Evolutionary conservation across 2,329 filamentous ascomycete species (phyloP), one percentile per base, ranked within the genome.

Genomic region (Fusarium protoensiforme): DNA sequence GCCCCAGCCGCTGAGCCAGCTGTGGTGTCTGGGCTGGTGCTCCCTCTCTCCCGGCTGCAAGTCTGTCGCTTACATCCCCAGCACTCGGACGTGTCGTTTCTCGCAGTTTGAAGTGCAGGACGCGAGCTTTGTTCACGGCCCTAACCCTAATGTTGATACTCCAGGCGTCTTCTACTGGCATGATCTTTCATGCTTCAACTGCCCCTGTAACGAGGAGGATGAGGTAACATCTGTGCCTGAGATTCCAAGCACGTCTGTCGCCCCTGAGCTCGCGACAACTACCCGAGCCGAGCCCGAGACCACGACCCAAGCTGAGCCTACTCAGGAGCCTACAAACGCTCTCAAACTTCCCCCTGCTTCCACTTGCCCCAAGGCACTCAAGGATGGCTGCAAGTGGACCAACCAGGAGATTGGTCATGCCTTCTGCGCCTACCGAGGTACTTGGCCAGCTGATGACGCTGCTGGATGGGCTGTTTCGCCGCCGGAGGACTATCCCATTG

Each of bases 121-220:
- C 8, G 31, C 39, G 3, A 38, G 11, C 39, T 48, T 61, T 27
- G 27, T 61, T 38, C 58, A 48, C 5, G 58, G 58, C 3, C 58
- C 58, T n/a, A n/a, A 61, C n/a, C 24, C 58, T 14, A 22, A 61
- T n/a, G 39, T 61, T 9, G 58, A 61, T 33, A 61, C 58, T 2
- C 29, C 43, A 2, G 58, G 58, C n/a, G 58, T 61, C 7, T 46
- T 18, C 9, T 61, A 61, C 29, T 61, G 58, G 58, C 39, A 61
- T 33, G 58, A 61, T 61, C 31, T 61, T 11, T 61, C 58, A 2
- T 61, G 58, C 31, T 61, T 61, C n/a, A 48, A 61, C 39, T 61
- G 58, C 2, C 58, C 58, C 3, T 61, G 58, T 14, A 51, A 51
- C 27, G 46, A 48, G 9, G 57, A 46, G 18, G 57, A 48, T 20